A percentile compares a stretch with the other conserved stretches of the same genome.
Evolutionary conservation across 805 yeast species (phyloP).

Genomic region (Candida dendrica): DNA sequence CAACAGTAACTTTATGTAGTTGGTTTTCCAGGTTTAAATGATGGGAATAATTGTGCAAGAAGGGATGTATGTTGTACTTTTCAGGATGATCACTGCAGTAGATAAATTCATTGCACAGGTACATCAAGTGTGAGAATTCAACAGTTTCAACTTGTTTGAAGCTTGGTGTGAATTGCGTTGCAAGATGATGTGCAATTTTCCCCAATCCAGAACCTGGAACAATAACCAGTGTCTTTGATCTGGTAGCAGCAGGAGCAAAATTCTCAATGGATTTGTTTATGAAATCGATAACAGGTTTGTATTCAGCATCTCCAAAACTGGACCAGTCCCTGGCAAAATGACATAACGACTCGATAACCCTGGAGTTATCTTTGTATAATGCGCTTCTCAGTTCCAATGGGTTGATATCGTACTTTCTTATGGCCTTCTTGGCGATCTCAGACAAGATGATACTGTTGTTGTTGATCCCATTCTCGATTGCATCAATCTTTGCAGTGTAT

Average conservation of each 20-base stretch:
- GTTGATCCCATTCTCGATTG: conserved; percentile 39
- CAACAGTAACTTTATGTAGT: conserved; percentile 32
- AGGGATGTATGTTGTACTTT: conserved; percentile 34
- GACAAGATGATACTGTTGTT: conserved; percentile 42
- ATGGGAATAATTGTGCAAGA: conserved; percentile 62
- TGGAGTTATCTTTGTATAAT: conserved; percentile 21
- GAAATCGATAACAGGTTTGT: conserved; percentile 47
- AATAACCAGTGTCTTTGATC: conserved; percentile 42
- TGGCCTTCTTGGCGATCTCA: conserved; percentile 34
- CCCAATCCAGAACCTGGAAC: conserved; percentile 92
- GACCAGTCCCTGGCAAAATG: conserved; percentile 83
- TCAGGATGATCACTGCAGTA: conserved; percentile 24
- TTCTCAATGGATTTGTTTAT: conserved; percentile 35
- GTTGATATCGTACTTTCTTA: conserved; percentile 28
- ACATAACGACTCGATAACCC: conserved; percentile 63
- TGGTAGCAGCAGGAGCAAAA: conserved; percentile 20
- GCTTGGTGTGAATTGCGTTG: conserved; percentile 23
- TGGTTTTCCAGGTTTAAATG: conserved; percentile 46
- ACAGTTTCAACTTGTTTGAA: conserved; percentile 56
- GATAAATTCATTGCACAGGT: conserved; percentile 54
- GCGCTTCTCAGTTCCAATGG: conserved; percentile 35
- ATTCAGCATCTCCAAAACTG: conserved; percentile 36
- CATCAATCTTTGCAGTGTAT: conserved; percentile 43
- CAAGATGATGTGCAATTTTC: conserved; percentile 59
- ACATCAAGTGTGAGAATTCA: conserved; percentile 75